Conservation (phyloP, 331 rosid genomes). For the Ulmus americana region DNA sequence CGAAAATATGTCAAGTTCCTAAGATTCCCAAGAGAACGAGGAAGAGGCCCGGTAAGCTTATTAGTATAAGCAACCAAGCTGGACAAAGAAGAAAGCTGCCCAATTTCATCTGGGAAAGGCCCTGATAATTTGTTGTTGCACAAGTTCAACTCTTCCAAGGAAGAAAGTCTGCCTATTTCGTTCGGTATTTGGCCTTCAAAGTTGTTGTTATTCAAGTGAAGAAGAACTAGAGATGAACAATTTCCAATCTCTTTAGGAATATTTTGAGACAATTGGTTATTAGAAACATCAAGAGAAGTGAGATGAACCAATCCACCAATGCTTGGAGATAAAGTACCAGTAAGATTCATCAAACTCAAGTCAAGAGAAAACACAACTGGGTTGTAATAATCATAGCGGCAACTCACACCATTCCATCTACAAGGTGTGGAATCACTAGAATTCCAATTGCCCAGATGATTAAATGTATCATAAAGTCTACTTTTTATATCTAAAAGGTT, state of each 20-base stretch:
- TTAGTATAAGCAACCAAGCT: slow-evolving; percentile 26
- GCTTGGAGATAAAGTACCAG: slow-evolving; percentile 30
- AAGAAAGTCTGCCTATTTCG: slow-evolving; percentile 24
- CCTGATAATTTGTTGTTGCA: slow-evolving; percentile 29
- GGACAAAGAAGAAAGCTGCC: slow-evolving; percentile 23
- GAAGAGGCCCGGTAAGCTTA: slow-evolving; percentile 24
- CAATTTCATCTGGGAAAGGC: slow-evolving; percentile 30
- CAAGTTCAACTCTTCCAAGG: slow-evolving; percentile 22
- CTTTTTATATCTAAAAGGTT: slow-evolving; percentile 27
- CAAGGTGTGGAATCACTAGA: slow-evolving; percentile 31
- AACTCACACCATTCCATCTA: slow-evolving; percentile 29
- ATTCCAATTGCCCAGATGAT: slow-evolving; percentile 25
- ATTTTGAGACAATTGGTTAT: slow-evolving; percentile 16
- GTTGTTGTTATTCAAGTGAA: slow-evolving; percentile 21
- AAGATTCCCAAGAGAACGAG: slow-evolving; percentile 23
- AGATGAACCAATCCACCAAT: slow-evolving; percentile 28
- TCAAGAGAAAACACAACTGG: slow-evolving; percentile 19
- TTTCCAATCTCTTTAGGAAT: slow-evolving; percentile 28
- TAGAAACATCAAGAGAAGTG: slow-evolving; percentile 22
- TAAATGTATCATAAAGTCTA: slow-evolving; percentile 17
- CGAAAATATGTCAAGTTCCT: slow-evolving; percentile 14
- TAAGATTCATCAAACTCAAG: slow-evolving; percentile 29
- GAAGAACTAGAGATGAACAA: slow-evolving; percentile 21
- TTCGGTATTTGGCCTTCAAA: slow-evolving; percentile 27
- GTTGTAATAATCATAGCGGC: slow-evolving; percentile 11